Conservation (phyloP, 352 stramenopile species). For the Phytophthora uliginosa region DNA sequence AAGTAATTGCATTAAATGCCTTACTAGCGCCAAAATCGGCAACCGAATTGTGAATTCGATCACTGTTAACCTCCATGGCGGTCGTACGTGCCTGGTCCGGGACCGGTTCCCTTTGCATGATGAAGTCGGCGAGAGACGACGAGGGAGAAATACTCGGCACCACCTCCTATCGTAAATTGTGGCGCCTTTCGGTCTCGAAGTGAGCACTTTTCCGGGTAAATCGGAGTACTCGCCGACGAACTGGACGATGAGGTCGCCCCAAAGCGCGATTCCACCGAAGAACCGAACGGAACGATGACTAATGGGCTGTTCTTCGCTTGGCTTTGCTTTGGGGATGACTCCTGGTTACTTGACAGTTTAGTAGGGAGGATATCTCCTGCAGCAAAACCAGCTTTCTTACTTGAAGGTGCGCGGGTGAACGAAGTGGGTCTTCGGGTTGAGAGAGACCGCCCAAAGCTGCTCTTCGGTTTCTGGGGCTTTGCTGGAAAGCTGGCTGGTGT, state of each 20-base stretch:
- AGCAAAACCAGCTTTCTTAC: neutral
- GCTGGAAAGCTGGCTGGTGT: neutral
- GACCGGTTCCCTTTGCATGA: constrained; percentile 30
- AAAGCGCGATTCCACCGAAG: constrained; percentile 45
- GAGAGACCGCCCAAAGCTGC: constrained; percentile 33
- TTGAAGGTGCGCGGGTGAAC: neutral
- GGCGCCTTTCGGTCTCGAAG: constrained; percentile 31
- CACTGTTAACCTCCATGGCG: constrained; percentile 33
- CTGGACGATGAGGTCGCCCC: constrained; percentile 8
- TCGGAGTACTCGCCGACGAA: constrained; percentile 1
- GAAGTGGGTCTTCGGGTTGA: constrained; percentile 17
- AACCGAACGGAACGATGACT: constrained; percentile 38
- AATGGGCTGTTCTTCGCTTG: constrained; percentile 1
- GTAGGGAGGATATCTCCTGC: neutral
- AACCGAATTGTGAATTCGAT: no score
- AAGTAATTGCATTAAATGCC: no score
- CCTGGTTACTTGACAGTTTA: constrained; percentile 10
- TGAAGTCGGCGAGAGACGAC: constrained; percentile 37
- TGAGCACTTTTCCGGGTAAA: constrained; percentile 40
- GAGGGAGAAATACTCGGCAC: constrained; percentile 52
- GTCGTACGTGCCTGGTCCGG: constrained; percentile 54
- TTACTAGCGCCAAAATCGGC: no score
- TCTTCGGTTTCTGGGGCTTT: constrained; percentile 34
- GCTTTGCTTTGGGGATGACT: constrained; percentile 6
- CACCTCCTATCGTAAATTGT: constrained; percentile 32